Percentiles rank a stretch among this genome's conserved stretches.
phyloP scores from a whole-genome alignment of 768 basidiomycete genomes.

The Mycena pura region DNA sequence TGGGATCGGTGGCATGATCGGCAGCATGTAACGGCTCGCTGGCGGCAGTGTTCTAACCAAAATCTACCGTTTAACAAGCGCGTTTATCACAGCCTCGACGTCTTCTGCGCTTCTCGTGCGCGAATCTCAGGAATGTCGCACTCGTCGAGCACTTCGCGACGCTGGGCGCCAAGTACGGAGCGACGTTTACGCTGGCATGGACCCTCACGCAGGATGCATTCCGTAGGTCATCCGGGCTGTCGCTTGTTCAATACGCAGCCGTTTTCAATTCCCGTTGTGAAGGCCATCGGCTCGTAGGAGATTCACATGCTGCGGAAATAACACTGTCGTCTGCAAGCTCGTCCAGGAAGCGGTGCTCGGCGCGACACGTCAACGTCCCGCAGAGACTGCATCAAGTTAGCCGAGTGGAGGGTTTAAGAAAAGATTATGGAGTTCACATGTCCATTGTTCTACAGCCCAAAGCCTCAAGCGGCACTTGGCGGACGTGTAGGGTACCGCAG shows the following conservation, averaged over 20 bases:
- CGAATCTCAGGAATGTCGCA: slow-evolving; percentile 39
- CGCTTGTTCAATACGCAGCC: slow-evolving; percentile 25
- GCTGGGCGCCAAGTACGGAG: slow-evolving; percentile 38
- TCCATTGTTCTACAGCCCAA: neutral
- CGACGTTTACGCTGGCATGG: slow-evolving; percentile 31
- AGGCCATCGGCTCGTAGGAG: slow-evolving; percentile 30
- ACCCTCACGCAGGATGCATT: slow-evolving; percentile 21
- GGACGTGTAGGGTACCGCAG: slow-evolving; percentile 59
- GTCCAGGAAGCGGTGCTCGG: slow-evolving; percentile 28
- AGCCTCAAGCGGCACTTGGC: neutral
- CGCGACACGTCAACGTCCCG: slow-evolving; percentile 9
- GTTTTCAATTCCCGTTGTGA: no score
- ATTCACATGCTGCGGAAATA: slow-evolving; percentile 35
- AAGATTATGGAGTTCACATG: slow-evolving; percentile 1
- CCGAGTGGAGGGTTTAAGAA: slow-evolving; percentile 7
- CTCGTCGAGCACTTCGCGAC: slow-evolving; percentile 41
- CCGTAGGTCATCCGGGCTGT: slow-evolving; percentile 4
- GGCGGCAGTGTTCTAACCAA: no score
- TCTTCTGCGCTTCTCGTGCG: slow-evolving; percentile 37
- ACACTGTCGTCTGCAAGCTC: slow-evolving; percentile 30
- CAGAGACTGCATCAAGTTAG: slow-evolving; percentile 17
- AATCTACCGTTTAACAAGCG: no score
- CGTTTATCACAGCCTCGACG: slow-evolving; percentile 26
- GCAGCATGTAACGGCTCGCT: no score
- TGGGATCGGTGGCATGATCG: no score